phyloP scores from a whole-genome alignment of 208 protist species.

The Crithidia mellificae region DNA sequence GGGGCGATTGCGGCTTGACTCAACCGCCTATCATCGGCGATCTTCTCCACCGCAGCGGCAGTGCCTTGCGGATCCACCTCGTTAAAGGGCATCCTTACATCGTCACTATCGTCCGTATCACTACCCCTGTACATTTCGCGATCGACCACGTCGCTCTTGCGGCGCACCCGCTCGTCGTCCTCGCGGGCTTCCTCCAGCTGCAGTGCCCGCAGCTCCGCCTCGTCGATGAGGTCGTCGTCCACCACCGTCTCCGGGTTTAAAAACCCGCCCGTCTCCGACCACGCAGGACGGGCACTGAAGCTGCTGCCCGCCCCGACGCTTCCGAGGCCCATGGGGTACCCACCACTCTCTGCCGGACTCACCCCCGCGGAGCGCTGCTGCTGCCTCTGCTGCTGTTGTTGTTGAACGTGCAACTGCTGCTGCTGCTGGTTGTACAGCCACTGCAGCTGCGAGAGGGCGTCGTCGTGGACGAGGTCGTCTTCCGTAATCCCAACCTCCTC shows the following conservation, averaged over 20 bases:
- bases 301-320: constrained; percentile 1
- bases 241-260: not conserved
- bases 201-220: constrained; percentile 19
- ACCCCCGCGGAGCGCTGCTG: too few species aligned
- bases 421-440: constrained; percentile 29
- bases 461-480: constrained; percentile 28
- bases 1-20: not conserved
- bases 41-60: not conserved
- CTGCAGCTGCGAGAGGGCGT: constrained; percentile 23
- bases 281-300: too few species aligned
- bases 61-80: not conserved
- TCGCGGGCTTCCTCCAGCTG: constrained; percentile 10
- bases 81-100: too few species aligned
- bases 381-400: too few species aligned
- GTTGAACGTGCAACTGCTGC: too few species aligned
- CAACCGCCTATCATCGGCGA: not conserved
- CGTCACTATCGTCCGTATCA: not conserved
- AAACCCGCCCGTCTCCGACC: too few species aligned
- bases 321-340: too few species aligned
- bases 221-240: constrained; percentile 8
- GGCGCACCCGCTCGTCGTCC: constrained; percentile 1
- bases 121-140: not conserved
- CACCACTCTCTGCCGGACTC: too few species aligned
- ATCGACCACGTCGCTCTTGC: not conserved
- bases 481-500: constrained; percentile 13